Percentiles rank a stretch among this genome's conserved stretches.
Evolutionary conservation across 345 rosid species (phyloP).

Genomic region (Gossypium rotundifolium): DNA sequence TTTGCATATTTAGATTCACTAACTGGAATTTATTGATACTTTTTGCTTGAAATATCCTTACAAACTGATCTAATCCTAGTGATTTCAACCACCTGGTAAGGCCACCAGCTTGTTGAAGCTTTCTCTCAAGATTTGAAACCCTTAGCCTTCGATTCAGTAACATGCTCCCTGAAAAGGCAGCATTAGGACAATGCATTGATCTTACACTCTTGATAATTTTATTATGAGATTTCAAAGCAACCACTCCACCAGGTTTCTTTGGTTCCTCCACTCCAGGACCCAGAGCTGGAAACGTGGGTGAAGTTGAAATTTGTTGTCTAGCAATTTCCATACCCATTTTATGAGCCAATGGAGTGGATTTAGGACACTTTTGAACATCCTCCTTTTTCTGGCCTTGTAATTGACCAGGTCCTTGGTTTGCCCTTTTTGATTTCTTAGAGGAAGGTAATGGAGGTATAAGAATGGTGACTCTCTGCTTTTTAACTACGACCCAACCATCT

Average conservation of each 20-base stretch:
- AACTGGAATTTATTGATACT: slow-evolving; percentile 59
- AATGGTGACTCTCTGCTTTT: slow-evolving; percentile 63
- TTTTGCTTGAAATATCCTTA: slow-evolving; percentile 52
- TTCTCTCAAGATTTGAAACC: slow-evolving; percentile 65
- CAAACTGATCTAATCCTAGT: slow-evolving; percentile 75
- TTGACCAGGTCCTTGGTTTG: slow-evolving; percentile 32
- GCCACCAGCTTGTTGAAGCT: slow-evolving; percentile 74
- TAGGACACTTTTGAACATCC: slow-evolving; percentile 18
- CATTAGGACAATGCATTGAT: slow-evolving; percentile 28
- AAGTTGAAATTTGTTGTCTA: slow-evolving; percentile 11
- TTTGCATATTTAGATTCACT: slow-evolving; percentile 80
- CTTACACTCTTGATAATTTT: slow-evolving; percentile 32
- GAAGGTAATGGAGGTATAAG: slow-evolving; percentile 48
- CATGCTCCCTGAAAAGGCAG: slow-evolving; percentile 30
- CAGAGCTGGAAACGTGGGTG: slow-evolving; percentile 16
- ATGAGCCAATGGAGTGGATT: slow-evolving; percentile 10
- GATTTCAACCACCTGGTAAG: slow-evolving; percentile 70
- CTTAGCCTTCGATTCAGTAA: slow-evolving; percentile 52
- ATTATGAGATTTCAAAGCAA: slow-evolving; percentile 10
- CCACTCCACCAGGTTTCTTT: slow-evolving; percentile 4
- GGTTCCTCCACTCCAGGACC: slow-evolving; percentile 19
- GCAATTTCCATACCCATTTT: slow-evolving; percentile 14
- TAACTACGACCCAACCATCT: slow-evolving; percentile 68
- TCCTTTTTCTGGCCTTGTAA: slow-evolving; percentile 15
- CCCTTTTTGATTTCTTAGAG: slow-evolving; percentile 20